Evolutionary conservation across 1,284 basidiomycete species (phyloP), one percentile per base, ranked within the genome.

Genomic region (Dichomitus squalens): DNA sequence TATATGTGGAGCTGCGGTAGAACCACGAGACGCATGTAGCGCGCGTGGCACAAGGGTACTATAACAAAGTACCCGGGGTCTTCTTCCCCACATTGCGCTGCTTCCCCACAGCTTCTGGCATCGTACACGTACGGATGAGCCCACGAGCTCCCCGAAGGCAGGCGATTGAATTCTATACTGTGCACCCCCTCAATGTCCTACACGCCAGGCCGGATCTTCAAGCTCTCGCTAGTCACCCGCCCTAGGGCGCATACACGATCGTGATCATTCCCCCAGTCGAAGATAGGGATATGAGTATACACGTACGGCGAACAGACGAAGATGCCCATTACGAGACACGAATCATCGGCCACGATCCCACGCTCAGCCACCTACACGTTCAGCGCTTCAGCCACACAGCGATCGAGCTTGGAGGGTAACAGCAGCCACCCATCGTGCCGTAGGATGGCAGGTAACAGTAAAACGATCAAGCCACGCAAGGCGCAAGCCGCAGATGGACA

Each of bases 191-290:
- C 29, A 31, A 31, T 5, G 11, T 31, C 20, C 12, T 23, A 18
- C 44, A 47, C 44, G 18, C 27, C 29, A 47, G 44, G 44, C 44
- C 44, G 44, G 44, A 47, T 47, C 44, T 47, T 34, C 44, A 33
- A 47, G 44, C 44, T 31, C 20, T 47, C 29, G 27, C 29, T 5
- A 33, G 44, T 31, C 29, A 31, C 44, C 31, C 44, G 35, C 35
- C 12, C 7, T 12, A 12, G 12, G 35, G n/a, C 35, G 18, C 44
- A 14, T 16, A 27, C 44, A 21, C 18, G 44, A 31, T 21, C 29
- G 29, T 21, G 29, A 33, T 33, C 44, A 18, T 6, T 46, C 16
- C 29, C n/a, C 27, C 29, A n/a, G 9, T 9, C 44, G 18, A 8
- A 29, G 29, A 33, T 29, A 27, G 29, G 29, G 31, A 33, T 18